Evolutionary conservation across 192 early-diverging fungal genomes (phyloP).

Genomic region (Entomortierella beljakovae): DNA sequence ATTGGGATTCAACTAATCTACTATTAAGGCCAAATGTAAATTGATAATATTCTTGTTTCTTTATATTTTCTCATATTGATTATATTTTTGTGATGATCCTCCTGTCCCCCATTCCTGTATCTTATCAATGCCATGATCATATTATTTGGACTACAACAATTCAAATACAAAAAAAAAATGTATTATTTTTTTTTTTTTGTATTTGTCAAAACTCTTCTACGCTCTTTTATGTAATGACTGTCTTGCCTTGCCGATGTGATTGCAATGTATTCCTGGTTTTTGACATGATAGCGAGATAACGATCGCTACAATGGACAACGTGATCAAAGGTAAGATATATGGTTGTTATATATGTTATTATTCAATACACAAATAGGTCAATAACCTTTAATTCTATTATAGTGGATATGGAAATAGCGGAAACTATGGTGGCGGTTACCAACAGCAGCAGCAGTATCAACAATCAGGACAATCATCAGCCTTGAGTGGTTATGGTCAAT

Average conservation of each 20-base stretch:
- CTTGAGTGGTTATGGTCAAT: slow-evolving; percentile 39
- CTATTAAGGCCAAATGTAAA: slow-evolving; percentile 16
- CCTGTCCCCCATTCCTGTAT: background rate
- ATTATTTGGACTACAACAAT: background rate
- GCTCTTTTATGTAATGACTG: background rate
- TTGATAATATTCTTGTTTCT: slow-evolving; percentile 35
- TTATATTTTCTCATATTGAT: slow-evolving; percentile 5
- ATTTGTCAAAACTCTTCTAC: background rate
- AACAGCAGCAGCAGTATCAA: slow-evolving; percentile 40
- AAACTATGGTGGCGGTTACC: slow-evolving; percentile 42
- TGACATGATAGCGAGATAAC: slow-evolving; percentile 45
- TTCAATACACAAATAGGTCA: background rate
- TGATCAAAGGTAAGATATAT: slow-evolving; percentile 37
- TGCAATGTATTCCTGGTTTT: slow-evolving; percentile 20
- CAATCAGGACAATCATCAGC: slow-evolving; percentile 22
- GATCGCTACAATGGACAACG: slow-evolving; percentile 46
- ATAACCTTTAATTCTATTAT: background rate
- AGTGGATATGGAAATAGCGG: slow-evolving; percentile 45
- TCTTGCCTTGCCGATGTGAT: slow-evolving; percentile 21
- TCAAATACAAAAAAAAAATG: slow-evolving; percentile 9
- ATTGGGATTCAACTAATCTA: background rate
- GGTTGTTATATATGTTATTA: background rate
- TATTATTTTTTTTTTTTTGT: slow-evolving; percentile 1
- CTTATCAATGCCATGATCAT: slow-evolving; percentile 14
- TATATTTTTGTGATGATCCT: slow-evolving; percentile 6